Base-by-base conservation (phyloP, 73 alveolate genomes). In the Uronychia binucleata region DNA sequence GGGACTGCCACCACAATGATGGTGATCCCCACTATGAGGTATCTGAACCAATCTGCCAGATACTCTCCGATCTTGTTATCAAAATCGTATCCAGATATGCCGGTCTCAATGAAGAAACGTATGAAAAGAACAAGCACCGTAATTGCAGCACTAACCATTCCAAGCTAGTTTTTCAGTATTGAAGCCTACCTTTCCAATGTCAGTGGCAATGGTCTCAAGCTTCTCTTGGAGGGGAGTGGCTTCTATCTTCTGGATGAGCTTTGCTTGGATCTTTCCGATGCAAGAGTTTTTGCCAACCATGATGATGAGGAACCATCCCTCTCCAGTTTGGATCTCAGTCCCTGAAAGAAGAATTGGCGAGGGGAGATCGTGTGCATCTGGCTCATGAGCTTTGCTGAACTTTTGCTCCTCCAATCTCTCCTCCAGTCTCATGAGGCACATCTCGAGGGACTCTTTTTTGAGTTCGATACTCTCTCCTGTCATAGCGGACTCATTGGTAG, bases 1-100 rank as follows among this genome's bases (percentile, higher is more conserved):
- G 99, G 99, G 31, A 97, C 97, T 0, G 98, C 99, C 31, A 97
- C 98, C 32, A 97, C 99, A 29, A 97, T 85, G 29, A 97, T 90
- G 27, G 99, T 94, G 59, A 97, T 93, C 79, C 97, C 98, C 57
- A 96, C 84, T 78, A 97, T 97, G 79, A 96, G 74, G 79, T 76
- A 79, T 26, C 67, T 28, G 25, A 93, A 46, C 75, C 92, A 75
- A 31, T 79, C 86, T 33, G 78, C 58, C 27, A 83, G 30, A 83
- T 58, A 82, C 77, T 83, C 91, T 26, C 82, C 79, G 28, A 67
- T 75, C 87, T 81, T 81, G 60, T 59, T 77, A 27, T 80, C 74
- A 80, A 87, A 82, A 26, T 84, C 89, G 77, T 33, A 58, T 58
- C 91, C 84, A 28, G 80, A 91, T 34, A 89, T 78, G 1, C 91